Evolutionary conservation across 164 flowering plant genomes (phyloP), one percentile per base, ranked within the genome.

Genomic region (Kalanchoe fedtschenkoi): DNA sequence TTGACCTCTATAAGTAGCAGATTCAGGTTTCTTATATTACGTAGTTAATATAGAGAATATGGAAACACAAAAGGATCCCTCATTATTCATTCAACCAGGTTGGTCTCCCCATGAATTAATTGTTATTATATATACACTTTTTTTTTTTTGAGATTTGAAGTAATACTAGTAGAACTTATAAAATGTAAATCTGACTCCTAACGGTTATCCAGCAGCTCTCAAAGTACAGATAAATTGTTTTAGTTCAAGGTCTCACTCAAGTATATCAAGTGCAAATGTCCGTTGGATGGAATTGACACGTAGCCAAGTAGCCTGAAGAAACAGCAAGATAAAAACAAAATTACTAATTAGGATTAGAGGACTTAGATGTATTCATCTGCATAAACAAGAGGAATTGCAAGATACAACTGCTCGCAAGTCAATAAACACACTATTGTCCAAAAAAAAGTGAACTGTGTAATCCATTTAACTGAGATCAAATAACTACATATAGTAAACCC

Each of bases 251-350:
- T 39, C 98, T 88, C 66, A 93, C 99, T 93, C 99, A 29, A 93
- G 83, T 76, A 93, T 85, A 71, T 93, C 99, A 67, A 93, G 92
- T 6, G 82, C 86, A 79, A 90, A 90, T 34, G 86, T 79, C 63
- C 97, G 82, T 56, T 88, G 97, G 51, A 84, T 79, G 60, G 84
- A 78, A 72, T 56, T 72, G 62, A 78, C 84, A 30, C 77, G 92
- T 65, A 93, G 69, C 97, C 96, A 90, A 56, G 56, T 65, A 30
- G 87, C 95, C 99, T 93, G 81, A 46, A 66, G 65, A 37, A 26
- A 22, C 11, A 63, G 62, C 38, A 34, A 34, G 19, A 51, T 13
- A 34, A 58, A 11, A 16, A 58, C 15, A 34, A 32, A 19, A 58
- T 58, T 7, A 58, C 41, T n/a, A 24, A 26, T 10, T n/a, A 33